These are phyloP conservation scores for Pythium chondricola DNA, from an alignment of 352 stramenopile genomes.

Conservation along the genomic window DNA sequence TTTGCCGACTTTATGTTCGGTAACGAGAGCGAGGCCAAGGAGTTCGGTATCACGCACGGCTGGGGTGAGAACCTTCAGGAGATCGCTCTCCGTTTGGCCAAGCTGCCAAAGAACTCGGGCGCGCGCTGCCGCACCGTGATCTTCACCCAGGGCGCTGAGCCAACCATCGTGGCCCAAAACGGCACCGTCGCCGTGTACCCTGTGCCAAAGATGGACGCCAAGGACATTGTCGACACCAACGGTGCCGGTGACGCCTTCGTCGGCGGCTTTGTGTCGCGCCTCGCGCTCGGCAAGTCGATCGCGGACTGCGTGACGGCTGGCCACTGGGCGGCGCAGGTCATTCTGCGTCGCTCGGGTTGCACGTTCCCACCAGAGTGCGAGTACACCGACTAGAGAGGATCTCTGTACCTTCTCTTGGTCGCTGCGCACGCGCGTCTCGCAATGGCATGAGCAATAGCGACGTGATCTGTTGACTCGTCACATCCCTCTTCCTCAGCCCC, in stretches of 20 bases:
- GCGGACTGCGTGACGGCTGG: slow-evolving; percentile 94
- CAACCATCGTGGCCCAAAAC: slow-evolving; percentile 95
- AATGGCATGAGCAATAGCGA: slow-evolving; percentile 17
- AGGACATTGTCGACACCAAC: slow-evolving; percentile 98
- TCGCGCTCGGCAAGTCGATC: slow-evolving; percentile 82
- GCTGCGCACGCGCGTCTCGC: too few relatives aligned
- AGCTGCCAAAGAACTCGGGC: slow-evolving; percentile 91
- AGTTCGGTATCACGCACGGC: slow-evolving; percentile 89
- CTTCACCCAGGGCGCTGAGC: slow-evolving; percentile 96
- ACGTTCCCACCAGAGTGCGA: slow-evolving; percentile 91
- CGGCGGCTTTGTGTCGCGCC: slow-evolving; percentile 95
- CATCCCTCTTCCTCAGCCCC: slow-evolving; percentile 16
- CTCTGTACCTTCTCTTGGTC: not conserved
- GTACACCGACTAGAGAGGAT: slow-evolving; percentile 71
- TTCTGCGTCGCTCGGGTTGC: slow-evolving; percentile 97
- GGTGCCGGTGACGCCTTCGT: slow-evolving; percentile 99
- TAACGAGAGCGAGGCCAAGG: slow-evolving; percentile 97
- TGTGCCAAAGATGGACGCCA: slow-evolving; percentile 84
- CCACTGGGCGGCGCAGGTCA: slow-evolving; percentile 95
- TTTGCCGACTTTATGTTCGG: slow-evolving; percentile 99
- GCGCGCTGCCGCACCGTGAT: slow-evolving; percentile 92
- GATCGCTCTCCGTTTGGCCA: slow-evolving; percentile 92
- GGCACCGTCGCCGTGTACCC: slow-evolving; percentile 90
- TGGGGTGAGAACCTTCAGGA: slow-evolving; percentile 86
- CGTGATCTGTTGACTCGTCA: not conserved